A percentile compares a stretch with the other conserved stretches of the same genome.
Conservation (phyloP, 257 asterid species). For the Nicotiana knightiana region DNA sequence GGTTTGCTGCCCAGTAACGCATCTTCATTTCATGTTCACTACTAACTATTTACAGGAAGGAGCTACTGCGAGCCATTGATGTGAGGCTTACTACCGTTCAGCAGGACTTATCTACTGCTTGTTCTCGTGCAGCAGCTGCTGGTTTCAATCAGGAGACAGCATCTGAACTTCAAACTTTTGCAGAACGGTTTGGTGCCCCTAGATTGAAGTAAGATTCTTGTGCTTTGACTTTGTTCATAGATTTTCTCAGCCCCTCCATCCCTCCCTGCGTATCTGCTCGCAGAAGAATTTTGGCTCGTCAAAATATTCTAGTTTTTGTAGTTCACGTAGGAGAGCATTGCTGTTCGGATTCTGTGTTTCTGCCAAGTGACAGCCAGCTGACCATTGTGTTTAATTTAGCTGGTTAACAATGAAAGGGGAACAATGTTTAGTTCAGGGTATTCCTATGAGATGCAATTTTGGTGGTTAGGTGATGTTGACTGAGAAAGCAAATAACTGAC, state of each 20-base stretch:
- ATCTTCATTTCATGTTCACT: conserved; percentile 8
- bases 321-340: neutral
- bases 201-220: conserved; percentile 62
- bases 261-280: neutral
- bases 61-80: conserved; percentile 85
- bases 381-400: neutral
- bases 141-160: conserved; percentile 67
- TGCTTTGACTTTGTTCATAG: conserved; percentile 6
- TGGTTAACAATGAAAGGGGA: neutral
- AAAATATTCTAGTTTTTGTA: neutral
- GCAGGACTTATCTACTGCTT: conserved; percentile 71
- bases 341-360: neutral
- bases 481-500: neutral
- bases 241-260: conserved; percentile 3
- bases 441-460: neutral
- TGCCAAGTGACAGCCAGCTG: neutral
- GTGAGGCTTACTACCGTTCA: conserved; percentile 73
- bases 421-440: neutral
- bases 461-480: neutral
- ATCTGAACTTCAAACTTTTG: conserved; percentile 73
- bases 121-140: conserved; percentile 76
- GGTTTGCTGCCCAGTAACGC: neutral
- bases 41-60: conserved; percentile 55
- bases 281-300: neutral
- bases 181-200: conserved; percentile 74